Conservation (phyloP, 495 filamentous ascomycete species). For the Platismatia glauca region DNA sequence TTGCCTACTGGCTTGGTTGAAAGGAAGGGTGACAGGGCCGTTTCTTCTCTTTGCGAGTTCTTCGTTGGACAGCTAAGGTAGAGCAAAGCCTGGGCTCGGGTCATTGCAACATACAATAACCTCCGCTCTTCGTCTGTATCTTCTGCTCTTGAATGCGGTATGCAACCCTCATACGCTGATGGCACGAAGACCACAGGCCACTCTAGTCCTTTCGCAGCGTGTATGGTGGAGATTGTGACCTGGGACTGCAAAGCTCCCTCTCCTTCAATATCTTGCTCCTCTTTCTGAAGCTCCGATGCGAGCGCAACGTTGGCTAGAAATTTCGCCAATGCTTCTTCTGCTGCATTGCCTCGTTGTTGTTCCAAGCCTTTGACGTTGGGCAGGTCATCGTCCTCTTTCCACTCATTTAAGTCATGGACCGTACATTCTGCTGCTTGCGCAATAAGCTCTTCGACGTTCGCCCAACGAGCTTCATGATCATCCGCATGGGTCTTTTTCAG, state of each 20-base stretch:
- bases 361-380: constrained; percentile 69
- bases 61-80: constrained; percentile 76
- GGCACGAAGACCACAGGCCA: constrained; percentile 98
- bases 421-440: constrained; percentile 64
- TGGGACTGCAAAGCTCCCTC: constrained; percentile 38
- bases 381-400: constrained; percentile 55
- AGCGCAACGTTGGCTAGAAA: constrained; percentile 89
- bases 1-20: constrained; percentile 37
- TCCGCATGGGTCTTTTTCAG: constrained; percentile 59
- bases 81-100: constrained; percentile 79
- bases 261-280: constrained; percentile 39
- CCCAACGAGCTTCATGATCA: constrained; percentile 79
- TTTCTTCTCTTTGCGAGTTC: constrained; percentile 54
- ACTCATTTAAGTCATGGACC: constrained; percentile 32
- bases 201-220: constrained; percentile 92
- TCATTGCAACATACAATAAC: constrained; percentile 96
- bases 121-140: constrained; percentile 84
- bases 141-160: constrained; percentile 88
- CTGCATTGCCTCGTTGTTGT: constrained; percentile 48
- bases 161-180: constrained; percentile 80
- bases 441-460: constrained; percentile 83
- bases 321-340: constrained; percentile 60
- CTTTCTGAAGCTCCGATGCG: constrained; percentile 61
- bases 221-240: constrained; percentile 92
- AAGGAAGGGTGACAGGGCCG: constrained; percentile 56